A percentile compares a stretch with the other conserved stretches of the same genome.
phyloP scores from a whole-genome alignment of 306 rosid species.

The Fagus sylvatica region DNA sequence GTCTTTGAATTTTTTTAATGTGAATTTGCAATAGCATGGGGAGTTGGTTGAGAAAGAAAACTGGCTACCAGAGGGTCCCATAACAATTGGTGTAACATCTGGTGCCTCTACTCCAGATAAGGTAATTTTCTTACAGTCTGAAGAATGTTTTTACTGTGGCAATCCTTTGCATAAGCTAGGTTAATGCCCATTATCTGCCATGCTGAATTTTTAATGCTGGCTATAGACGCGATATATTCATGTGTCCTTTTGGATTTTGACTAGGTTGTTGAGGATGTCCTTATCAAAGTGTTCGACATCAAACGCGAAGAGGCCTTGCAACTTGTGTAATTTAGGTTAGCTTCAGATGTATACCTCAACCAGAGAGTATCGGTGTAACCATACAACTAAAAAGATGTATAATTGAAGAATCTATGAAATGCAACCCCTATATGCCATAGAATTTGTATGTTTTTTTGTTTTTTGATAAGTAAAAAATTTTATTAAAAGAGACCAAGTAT shows the following conservation, averaged over 20 bases:
- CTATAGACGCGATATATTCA: slow-evolving; percentile 6
- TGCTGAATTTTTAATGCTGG: background rate
- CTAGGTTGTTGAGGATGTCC: slow-evolving; percentile 83
- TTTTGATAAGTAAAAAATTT: too few species aligned
- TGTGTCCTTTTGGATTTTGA: slow-evolving; percentile 5
- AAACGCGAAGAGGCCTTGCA: slow-evolving; percentile 81
- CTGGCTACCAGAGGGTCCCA: slow-evolving; percentile 81
- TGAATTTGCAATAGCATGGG: slow-evolving; percentile 58
- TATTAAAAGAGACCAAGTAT: too few species aligned
- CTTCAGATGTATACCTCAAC: background rate
- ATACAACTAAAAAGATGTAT: slow-evolving; percentile 24
- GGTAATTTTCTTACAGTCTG: slow-evolving; percentile 43
- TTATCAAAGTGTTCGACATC: slow-evolving; percentile 74
- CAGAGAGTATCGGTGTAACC: slow-evolving; percentile 19
- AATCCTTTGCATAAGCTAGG: background rate
- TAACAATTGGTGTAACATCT: slow-evolving; percentile 80
- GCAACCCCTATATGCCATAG: slow-evolving; percentile 14
- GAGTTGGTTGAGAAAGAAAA: slow-evolving; percentile 93
- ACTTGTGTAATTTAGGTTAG: slow-evolving; percentile 38
- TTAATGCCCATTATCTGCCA: background rate
- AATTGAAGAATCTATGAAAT: slow-evolving; percentile 8
- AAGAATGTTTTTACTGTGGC: background rate
- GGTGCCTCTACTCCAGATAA: slow-evolving; percentile 98
- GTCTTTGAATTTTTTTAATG: background rate
- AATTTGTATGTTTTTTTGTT: slow-evolving; percentile 7